These are phyloP conservation scores for Yamadazyma songkhlaensis DNA, from an alignment of 1,139 yeast genomes.

Conservation along the genomic window DNA sequence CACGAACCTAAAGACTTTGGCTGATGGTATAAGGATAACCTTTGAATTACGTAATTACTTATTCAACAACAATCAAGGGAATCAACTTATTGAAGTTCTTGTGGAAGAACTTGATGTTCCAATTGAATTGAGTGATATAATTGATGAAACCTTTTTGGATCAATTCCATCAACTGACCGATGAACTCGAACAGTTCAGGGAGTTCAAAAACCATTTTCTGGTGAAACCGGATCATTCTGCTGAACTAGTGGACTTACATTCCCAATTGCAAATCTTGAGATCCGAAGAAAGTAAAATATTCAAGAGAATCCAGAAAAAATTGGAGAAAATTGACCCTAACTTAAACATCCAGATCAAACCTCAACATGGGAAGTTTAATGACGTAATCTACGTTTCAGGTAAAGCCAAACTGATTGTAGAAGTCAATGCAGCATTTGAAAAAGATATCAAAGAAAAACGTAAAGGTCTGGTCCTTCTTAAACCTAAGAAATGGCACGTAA, in stretches of 20 bases:
- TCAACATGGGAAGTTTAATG: slow-evolving; percentile 29
- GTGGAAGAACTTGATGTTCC: slow-evolving; percentile 29
- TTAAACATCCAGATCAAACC: slow-evolving; percentile 25
- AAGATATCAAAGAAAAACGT: slow-evolving; percentile 25
- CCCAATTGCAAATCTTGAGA: slow-evolving; percentile 27
- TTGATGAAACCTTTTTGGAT: slow-evolving; percentile 25
- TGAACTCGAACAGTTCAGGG: slow-evolving; percentile 9
- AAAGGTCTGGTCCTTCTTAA: slow-evolving; percentile 29
- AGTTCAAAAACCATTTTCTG: slow-evolving; percentile 17
- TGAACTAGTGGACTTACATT: slow-evolving; percentile 28
- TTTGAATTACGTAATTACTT: slow-evolving; percentile 23
- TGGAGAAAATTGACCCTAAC: slow-evolving; percentile 29
- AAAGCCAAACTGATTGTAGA: slow-evolving; percentile 25
- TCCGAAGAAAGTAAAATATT: slow-evolving; percentile 22
- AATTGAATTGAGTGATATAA: slow-evolving; percentile 22
- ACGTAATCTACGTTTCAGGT: slow-evolving; percentile 36
- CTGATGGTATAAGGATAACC: slow-evolving; percentile 28
- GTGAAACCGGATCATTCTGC: slow-evolving; percentile 28
- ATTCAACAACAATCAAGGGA: slow-evolving; percentile 8
- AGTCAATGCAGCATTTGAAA: slow-evolving; percentile 13
- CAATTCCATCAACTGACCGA: slow-evolving; percentile 4
- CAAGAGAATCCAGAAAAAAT: slow-evolving; percentile 16
- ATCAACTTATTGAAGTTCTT: slow-evolving; percentile 17
- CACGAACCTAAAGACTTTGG: slow-evolving; percentile 27
- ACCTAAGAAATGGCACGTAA: slow-evolving; percentile 30